A percentile compares a stretch with the other conserved stretches of the same genome.
phyloP scores from a whole-genome alignment of 352 stramenopile species.

The Blastocystis sp. region DNA sequence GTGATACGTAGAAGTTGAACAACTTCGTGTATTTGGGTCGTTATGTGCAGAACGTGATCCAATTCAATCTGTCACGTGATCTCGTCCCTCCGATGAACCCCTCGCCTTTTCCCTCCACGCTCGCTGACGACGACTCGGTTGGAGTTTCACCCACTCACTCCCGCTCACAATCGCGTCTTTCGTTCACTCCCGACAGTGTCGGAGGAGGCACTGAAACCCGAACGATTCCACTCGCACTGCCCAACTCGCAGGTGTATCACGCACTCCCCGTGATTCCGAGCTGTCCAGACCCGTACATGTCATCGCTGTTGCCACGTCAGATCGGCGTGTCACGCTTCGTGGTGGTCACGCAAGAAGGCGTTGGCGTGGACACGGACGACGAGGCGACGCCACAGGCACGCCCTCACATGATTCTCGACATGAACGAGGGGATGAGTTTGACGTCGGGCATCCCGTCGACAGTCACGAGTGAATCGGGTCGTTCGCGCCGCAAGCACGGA shows the following conservation, averaged over 20 bases:
- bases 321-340: neutral
- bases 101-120: no score
- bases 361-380: neutral
- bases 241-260: no score
- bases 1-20: neutral
- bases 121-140: no score
- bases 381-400: no score
- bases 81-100: neutral
- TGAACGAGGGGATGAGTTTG: no score
- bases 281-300: neutral
- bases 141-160: no score
- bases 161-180: no score
- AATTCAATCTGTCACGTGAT: neutral
- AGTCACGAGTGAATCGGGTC: no score
- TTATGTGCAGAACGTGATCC: neutral
- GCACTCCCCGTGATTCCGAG: neutral
- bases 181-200: no score
- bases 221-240: no score
- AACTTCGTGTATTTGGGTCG: neutral
- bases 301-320: neutral
- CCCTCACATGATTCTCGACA: neutral
- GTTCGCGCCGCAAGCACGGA: no score
- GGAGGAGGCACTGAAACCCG: no score
- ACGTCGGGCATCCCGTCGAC: neutral
- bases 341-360: neutral